A percentile compares a stretch with the other conserved stretches of the same genome.
phyloP scores from a whole-genome alignment of 352 stramenopile species.

The Pythium myriotylum region DNA sequence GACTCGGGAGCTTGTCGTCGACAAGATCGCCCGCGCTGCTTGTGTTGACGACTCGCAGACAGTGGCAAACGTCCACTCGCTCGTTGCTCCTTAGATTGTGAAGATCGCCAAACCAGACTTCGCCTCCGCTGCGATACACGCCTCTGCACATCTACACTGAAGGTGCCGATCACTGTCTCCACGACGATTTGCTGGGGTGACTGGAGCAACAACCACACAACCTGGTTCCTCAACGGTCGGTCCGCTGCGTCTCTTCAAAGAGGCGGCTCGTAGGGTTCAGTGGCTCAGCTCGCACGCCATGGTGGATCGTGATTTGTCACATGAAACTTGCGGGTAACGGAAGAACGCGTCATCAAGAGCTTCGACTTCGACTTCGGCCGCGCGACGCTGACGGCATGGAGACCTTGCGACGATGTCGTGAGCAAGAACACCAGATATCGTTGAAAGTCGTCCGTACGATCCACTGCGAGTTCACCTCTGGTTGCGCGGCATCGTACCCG shows the following conservation, averaged over 20 bases:
- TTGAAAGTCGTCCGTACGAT: conserved; percentile 8
- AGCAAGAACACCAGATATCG: conserved; percentile 25
- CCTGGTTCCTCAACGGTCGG: not conserved
- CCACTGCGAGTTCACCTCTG: conserved; percentile 36
- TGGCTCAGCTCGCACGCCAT: conserved; percentile 10
- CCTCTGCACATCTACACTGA: too few relatives aligned
- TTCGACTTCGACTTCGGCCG: conserved; percentile 37
- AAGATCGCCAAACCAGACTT: too few relatives aligned
- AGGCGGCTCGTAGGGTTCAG: not conserved
- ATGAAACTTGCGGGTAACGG: conserved; percentile 12
- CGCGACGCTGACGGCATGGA: not conserved
- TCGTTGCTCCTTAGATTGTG: too few relatives aligned
- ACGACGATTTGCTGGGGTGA: too few relatives aligned
- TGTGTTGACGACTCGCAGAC: too few relatives aligned
- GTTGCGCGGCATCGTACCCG: conserved; percentile 67
- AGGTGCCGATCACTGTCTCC: too few relatives aligned
- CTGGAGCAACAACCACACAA: not conserved
- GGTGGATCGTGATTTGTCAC: conserved; percentile 18
- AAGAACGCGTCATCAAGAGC: conserved; percentile 15
- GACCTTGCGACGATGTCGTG: not conserved
- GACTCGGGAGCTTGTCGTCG: too few relatives aligned
- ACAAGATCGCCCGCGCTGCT: too few relatives aligned
- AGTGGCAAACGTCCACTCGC: too few relatives aligned
- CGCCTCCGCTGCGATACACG: too few relatives aligned
- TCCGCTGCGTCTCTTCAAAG: not conserved